These are phyloP conservation scores for Bisporella sp. DNA, from an alignment of 2,329 filamentous ascomycete species.

Conservation along the genomic window DNA sequence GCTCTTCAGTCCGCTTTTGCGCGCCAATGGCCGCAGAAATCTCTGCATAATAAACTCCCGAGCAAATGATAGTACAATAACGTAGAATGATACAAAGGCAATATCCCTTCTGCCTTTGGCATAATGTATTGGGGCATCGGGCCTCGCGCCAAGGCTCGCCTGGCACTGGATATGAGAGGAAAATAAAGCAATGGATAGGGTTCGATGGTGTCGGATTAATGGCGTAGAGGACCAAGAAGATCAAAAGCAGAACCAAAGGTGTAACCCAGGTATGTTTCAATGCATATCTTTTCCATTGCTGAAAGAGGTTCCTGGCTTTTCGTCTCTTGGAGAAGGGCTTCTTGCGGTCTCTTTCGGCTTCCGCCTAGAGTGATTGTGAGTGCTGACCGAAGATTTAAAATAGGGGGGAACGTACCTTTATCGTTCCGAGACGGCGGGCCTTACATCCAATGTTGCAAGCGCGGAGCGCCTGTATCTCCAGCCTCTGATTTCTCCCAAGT, in stretches of 20 bases:
- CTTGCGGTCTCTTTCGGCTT: constrained; percentile 24
- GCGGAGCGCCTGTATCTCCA: constrained; percentile 44
- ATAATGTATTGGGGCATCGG: constrained; percentile 56
- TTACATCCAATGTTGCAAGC: constrained; percentile 37
- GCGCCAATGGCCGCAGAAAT: constrained; percentile 69
- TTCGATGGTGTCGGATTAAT: constrained; percentile 72
- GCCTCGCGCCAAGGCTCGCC: constrained; percentile 30
- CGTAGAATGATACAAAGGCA: constrained; percentile 85
- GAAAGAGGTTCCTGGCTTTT: constrained; percentile 31
- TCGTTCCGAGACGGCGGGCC: constrained; percentile 18
- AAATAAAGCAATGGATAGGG: constrained; percentile 73
- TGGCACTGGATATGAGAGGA: constrained; percentile 78
- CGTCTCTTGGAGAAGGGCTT: constrained; percentile 27
- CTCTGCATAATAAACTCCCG: constrained; percentile 95
- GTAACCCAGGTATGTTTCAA: constrained; percentile 53
- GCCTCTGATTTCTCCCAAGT: constrained; percentile 41
- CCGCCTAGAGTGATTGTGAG: constrained; percentile 11
- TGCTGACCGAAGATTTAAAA: not conserved
- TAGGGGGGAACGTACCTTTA: constrained; percentile 15
- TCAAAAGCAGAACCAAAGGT: constrained; percentile 59
- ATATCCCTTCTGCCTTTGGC: constrained; percentile 81
- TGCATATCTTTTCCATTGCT: constrained; percentile 37
- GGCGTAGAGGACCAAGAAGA: constrained; percentile 62
- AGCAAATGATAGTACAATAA: constrained; percentile 80
- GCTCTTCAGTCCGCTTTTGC: constrained; percentile 59